Conservation (phyloP, 306 rosid species). For the Dryas alaskensis region DNA sequence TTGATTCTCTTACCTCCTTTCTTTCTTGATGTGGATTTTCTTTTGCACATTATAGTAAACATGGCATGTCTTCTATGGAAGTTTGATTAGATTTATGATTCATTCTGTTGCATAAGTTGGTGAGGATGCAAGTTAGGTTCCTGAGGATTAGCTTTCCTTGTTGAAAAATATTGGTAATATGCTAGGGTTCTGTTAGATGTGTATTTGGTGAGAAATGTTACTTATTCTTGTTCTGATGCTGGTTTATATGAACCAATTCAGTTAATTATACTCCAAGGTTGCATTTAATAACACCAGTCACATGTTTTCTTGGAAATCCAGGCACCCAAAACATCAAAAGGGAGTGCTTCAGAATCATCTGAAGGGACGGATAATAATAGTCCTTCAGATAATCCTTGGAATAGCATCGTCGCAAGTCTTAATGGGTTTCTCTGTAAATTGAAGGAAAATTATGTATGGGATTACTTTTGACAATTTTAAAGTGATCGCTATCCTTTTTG, state of each 20-base stretch:
- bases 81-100: background rate
- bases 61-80: background rate
- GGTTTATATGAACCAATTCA: constrained; percentile 12
- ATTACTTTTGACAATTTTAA: constrained; percentile 23
- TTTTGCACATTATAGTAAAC: background rate
- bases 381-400: constrained; percentile 55
- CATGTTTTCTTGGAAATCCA: constrained; percentile 40
- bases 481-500: constrained; percentile 21
- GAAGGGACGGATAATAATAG: constrained; percentile 36
- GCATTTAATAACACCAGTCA: constrained; percentile 19
- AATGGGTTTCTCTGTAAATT: constrained; percentile 55
- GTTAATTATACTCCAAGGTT: constrained; percentile 1
- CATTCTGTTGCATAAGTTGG: background rate
- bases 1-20: background rate
- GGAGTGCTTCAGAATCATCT: constrained; percentile 34
- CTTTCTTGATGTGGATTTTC: background rate
- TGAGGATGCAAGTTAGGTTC: background rate
- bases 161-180: background rate
- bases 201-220: background rate
- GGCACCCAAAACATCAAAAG: constrained; percentile 57
- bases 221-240: background rate
- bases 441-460: constrained; percentile 72
- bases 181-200: background rate
- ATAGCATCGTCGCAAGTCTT: constrained; percentile 47
- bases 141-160: background rate